Evolutionary conservation across 2,329 filamentous ascomycete genomes (phyloP).

Genomic region (Claviceps citrina): DNA sequence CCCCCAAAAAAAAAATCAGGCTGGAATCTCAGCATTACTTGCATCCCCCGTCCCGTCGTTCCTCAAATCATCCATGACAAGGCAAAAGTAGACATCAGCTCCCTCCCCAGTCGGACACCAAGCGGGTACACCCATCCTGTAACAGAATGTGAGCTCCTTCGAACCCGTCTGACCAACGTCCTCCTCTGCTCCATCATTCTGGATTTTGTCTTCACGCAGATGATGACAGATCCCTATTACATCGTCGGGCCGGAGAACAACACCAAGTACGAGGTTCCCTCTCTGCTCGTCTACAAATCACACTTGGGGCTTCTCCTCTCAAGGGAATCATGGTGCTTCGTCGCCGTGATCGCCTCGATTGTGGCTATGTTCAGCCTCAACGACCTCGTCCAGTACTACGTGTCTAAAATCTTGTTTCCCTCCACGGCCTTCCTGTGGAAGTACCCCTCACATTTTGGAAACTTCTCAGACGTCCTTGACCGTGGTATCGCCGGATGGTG

Average conservation of each 20-base stretch:
- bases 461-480: slow-evolving; percentile 39
- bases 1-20: slow-evolving; percentile 31
- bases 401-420: slow-evolving; percentile 37
- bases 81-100: slow-evolving; percentile 24
- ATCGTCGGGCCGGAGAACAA: slow-evolving; percentile 31
- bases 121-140: slow-evolving; percentile 31
- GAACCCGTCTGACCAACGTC: slow-evolving; percentile 29
- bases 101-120: slow-evolving; percentile 25
- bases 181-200: slow-evolving; percentile 47
- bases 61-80: slow-evolving; percentile 19
- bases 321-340: slow-evolving; percentile 40
- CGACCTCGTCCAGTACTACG: slow-evolving; percentile 39
- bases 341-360: slow-evolving; percentile 44
- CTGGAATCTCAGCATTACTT: slow-evolving; percentile 41
- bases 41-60: slow-evolving; percentile 31
- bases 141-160: slow-evolving; percentile 30
- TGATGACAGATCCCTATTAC: slow-evolving; percentile 71
- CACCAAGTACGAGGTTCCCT: slow-evolving; percentile 22
- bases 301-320: slow-evolving; percentile 33
- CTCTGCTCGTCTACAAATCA: slow-evolving; percentile 27
- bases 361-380: slow-evolving; percentile 42
- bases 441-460: slow-evolving; percentile 40
- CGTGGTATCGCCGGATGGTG: slow-evolving; percentile 67
- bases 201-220: slow-evolving; percentile 52
- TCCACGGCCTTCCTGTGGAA: slow-evolving; percentile 35